Conservation (phyloP, 192 early-diverging fungal species). For the Backusella mclennaniae region DNA sequence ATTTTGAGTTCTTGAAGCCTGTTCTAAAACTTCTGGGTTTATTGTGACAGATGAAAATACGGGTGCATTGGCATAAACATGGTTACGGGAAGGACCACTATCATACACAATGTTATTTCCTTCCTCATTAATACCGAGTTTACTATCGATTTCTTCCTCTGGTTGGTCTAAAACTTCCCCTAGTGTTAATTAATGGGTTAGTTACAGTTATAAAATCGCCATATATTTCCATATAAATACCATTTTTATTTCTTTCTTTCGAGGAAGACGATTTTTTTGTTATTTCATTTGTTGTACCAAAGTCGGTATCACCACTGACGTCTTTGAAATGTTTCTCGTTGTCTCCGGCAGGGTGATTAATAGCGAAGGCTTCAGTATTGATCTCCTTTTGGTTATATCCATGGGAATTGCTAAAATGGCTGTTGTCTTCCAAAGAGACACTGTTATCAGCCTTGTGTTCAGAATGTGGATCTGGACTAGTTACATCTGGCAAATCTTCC, state of each 20-base stretch:
- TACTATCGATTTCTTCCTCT: background rate
- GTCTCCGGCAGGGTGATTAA: too few species aligned
- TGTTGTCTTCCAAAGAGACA: too few species aligned
- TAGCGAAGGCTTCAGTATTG: too few species aligned
- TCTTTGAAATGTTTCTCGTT: background rate
- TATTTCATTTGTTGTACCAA: background rate
- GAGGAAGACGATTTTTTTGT: background rate
- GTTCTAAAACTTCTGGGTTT: too few species aligned
- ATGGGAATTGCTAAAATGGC: too few species aligned
- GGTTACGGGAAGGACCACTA: background rate
- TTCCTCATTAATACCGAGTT: background rate
- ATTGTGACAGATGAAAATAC: background rate
- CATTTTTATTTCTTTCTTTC: background rate
- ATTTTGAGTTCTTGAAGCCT: background rate
- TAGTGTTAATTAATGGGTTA: background rate
- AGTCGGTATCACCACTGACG: background rate
- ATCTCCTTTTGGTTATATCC: too few species aligned
- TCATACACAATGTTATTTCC: background rate
- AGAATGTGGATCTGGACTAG: background rate
- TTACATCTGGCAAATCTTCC: background rate
- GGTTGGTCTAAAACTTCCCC: background rate
- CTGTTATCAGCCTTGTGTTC: background rate
- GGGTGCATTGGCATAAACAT: background rate
- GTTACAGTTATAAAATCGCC: background rate
- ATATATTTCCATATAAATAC: background rate